phyloP scores from a whole-genome alignment of 305 asterid genomes.

The Fraxinus platypoda region DNA sequence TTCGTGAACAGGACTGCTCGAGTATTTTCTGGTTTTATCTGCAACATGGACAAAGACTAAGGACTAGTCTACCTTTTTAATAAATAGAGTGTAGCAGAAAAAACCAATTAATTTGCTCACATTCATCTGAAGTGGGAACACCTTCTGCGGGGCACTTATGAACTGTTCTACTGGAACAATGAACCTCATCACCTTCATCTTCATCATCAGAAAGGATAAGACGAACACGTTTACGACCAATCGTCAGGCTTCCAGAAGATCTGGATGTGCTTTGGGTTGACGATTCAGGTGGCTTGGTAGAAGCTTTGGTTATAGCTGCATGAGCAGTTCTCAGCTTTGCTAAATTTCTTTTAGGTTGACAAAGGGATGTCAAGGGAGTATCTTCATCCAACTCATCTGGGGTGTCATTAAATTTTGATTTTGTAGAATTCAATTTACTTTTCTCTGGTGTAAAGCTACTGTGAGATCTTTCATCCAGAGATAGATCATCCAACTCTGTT shows the following conservation, averaged over 20 bases:
- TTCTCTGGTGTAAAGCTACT: constrained; percentile 45
- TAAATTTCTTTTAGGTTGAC: constrained; percentile 37
- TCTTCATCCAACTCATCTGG: constrained; percentile 50
- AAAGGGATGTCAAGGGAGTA: constrained; percentile 52
- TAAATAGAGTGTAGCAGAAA: constrained; percentile 17
- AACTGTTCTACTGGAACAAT: constrained; percentile 36
- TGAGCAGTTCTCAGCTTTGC: constrained; percentile 37
- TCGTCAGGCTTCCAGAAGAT: constrained; percentile 53
- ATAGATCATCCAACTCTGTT: constrained; percentile 56
- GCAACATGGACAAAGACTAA: constrained; percentile 37
- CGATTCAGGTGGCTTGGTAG: constrained; percentile 43
- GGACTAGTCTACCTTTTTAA: constrained; percentile 28
- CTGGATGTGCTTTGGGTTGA: constrained; percentile 45
- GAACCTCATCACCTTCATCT: constrained; percentile 47
- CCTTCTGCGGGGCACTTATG: constrained; percentile 49
- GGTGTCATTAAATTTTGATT: constrained; percentile 36
- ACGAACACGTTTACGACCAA: constrained; percentile 70
- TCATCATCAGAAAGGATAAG: constrained; percentile 85
- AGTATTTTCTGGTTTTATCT: constrained; percentile 47
- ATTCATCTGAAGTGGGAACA: constrained; percentile 68
- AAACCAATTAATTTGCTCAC: constrained; percentile 45
- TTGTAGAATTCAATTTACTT: constrained; percentile 30
- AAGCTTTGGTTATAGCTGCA: constrained; percentile 32
- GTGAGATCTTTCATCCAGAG: constrained; percentile 51
- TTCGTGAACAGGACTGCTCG: constrained; percentile 33